These are phyloP conservation scores for Candida schatavii DNA, from an alignment of 805 yeast species.

Conservation along the genomic window DNA sequence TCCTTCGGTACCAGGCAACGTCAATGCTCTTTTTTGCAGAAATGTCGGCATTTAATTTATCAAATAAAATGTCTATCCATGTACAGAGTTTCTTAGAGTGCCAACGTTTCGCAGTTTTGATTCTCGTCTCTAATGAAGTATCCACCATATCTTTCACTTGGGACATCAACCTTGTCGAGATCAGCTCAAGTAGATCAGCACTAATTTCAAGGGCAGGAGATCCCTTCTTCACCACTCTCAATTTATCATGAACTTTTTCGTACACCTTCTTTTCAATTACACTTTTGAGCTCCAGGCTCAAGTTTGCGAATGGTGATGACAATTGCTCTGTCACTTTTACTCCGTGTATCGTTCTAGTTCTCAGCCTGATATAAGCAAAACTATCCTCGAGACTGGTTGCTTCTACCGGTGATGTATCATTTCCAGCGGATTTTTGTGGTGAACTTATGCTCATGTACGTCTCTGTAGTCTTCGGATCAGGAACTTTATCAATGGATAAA, in stretches of 20 bases:
- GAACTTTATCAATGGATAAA: slow-evolving; percentile 27
- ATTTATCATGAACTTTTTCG: slow-evolving; percentile 2
- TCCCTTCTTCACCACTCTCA: not conserved
- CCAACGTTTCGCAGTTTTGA: not conserved
- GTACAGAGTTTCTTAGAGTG: slow-evolving; percentile 6
- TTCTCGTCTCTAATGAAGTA: not conserved
- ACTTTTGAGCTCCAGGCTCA: slow-evolving; percentile 14
- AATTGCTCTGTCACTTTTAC: not conserved
- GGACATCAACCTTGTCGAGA: not conserved
- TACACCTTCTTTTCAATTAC: slow-evolving; percentile 16
- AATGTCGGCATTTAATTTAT: slow-evolving; percentile 14
- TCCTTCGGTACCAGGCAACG: slow-evolving; percentile 14
- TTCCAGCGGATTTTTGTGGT: not conserved
- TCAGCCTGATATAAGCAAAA: not conserved
- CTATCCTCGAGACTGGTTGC: not conserved
- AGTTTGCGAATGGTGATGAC: not conserved
- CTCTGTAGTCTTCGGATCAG: slow-evolving; percentile 28
- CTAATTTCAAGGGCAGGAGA: not conserved
- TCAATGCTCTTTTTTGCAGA: slow-evolving; percentile 8
- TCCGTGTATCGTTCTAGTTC: not conserved
- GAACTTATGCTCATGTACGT: not conserved
- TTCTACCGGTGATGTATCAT: too few species aligned
- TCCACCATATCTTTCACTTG: not conserved
- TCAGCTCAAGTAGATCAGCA: not conserved
- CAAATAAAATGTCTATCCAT: slow-evolving; percentile 31